Conservation (phyloP, 768 basidiomycete genomes). For the Suillus ampliporus region DNA sequence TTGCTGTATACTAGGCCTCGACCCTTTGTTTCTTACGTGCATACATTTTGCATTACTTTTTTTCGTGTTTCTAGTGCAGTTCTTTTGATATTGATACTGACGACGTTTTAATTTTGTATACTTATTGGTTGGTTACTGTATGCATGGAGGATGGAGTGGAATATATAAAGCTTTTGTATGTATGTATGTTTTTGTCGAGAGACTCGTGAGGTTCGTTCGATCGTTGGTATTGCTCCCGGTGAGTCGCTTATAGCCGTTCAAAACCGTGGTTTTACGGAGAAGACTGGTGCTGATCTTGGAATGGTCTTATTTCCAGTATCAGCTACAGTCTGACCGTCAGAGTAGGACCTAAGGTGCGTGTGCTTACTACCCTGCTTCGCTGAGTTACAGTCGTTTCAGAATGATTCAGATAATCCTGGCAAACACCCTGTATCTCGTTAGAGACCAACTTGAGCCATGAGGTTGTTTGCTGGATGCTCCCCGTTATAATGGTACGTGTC, state of each 20-base stretch:
- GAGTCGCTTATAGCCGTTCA: too few relatives aligned
- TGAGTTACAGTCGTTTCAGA: too few relatives aligned
- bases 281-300: too few relatives aligned
- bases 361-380: not conserved
- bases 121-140: not conserved
- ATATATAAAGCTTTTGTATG: not conserved
- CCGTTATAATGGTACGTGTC: too few relatives aligned
- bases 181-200: not conserved
- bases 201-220: not conserved
- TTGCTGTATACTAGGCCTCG: not conserved
- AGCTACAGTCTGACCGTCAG: not conserved
- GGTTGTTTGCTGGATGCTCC: too few relatives aligned
- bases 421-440: too few relatives aligned
- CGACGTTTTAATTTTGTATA: not conserved
- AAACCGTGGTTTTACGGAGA: too few relatives aligned
- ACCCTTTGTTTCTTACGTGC: not conserved
- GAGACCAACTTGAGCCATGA: too few relatives aligned
- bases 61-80: not conserved
- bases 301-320: too few relatives aligned
- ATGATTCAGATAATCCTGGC: too few relatives aligned
- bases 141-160: not conserved
- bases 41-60: not conserved
- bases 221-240: too few relatives aligned
- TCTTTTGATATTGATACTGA: not conserved
- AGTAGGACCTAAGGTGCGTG: not conserved